Evolutionary conservation across 1,139 yeast species (phyloP).

Genomic region (Nakaseomyces sp.): DNA sequence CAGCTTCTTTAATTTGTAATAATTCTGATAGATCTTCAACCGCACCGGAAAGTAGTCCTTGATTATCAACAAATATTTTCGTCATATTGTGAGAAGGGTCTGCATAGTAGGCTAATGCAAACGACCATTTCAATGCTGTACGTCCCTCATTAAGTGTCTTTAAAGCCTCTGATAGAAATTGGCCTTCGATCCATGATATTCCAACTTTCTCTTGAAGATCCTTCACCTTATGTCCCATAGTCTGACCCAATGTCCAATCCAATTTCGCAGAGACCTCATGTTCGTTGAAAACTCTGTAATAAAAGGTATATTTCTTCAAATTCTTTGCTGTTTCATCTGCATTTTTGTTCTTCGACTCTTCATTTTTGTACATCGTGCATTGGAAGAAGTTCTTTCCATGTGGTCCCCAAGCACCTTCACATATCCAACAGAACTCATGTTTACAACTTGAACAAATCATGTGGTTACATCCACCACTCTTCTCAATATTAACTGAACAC

Average conservation of each 20-base stretch:
- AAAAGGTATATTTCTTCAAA: slow-evolving; percentile 65
- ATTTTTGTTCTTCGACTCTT: slow-evolving; percentile 28
- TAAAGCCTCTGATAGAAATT: slow-evolving; percentile 69
- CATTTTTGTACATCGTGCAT: slow-evolving; percentile 46
- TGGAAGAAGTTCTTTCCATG: slow-evolving; percentile 62
- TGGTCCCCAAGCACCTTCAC: slow-evolving; percentile 66
- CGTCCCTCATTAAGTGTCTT: slow-evolving; percentile 59
- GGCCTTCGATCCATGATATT: slow-evolving; percentile 85
- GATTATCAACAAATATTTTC: slow-evolving; percentile 64
- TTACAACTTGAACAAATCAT: slow-evolving; percentile 79
- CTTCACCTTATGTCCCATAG: slow-evolving; percentile 57
- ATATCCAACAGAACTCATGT: slow-evolving; percentile 89
- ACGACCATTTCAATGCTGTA: slow-evolving; percentile 82
- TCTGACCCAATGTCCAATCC: slow-evolving; percentile 55
- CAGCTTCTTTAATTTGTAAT: slow-evolving; percentile 52
- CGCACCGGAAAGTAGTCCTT: slow-evolving; percentile 58
- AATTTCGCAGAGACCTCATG: slow-evolving; percentile 74
- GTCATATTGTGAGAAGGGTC: slow-evolving; percentile 40
- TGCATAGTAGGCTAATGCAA: slow-evolving; percentile 69
- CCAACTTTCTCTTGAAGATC: slow-evolving; percentile 54
- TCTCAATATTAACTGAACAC: slow-evolving; percentile 48
- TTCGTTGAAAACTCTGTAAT: slow-evolving; percentile 63
- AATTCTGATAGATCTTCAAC: slow-evolving; percentile 75
- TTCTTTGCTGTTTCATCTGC: slow-evolving; percentile 35
- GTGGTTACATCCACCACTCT: slow-evolving; percentile 94